A percentile compares a stretch with the other conserved stretches of the same genome.
phyloP scores from a whole-genome alignment of 2,329 filamentous ascomycete genomes.

The Arthrinium phaeospermum region DNA sequence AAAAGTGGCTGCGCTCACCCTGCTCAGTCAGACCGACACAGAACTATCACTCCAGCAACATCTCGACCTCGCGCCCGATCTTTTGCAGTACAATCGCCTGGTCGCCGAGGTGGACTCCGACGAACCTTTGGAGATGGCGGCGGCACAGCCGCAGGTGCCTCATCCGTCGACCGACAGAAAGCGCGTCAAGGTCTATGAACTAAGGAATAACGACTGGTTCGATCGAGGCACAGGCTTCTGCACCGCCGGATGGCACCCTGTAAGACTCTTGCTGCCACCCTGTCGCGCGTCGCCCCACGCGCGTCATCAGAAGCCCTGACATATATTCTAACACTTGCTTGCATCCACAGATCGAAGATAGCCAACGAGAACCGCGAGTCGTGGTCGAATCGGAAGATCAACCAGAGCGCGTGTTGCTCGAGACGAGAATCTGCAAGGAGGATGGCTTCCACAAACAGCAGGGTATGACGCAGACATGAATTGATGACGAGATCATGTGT shows the following conservation, averaged over 20 bases:
- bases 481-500: not conserved
- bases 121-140: conserved; percentile 68
- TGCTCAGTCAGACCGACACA: conserved; percentile 58
- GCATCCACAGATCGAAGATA: conserved; percentile 55
- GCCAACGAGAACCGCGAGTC: conserved; percentile 83
- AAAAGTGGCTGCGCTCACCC: conserved; percentile 62
- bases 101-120: conserved; percentile 60
- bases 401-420: conserved; percentile 79
- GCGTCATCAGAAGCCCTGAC: conserved; percentile 11
- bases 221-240: conserved; percentile 97
- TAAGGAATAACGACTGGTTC: conserved; percentile 99
- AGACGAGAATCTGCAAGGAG: conserved; percentile 89
- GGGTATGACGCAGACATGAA: conserved; percentile 60
- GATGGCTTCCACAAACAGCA: conserved; percentile 99
- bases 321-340: not conserved
- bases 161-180: conserved; percentile 70
- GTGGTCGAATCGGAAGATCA: conserved; percentile 94
- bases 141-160: conserved; percentile 66
- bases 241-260: conserved; percentile 74
- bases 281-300: conserved; percentile 22
- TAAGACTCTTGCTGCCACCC: conserved; percentile 51
- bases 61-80: conserved; percentile 59
- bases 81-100: conserved; percentile 56
- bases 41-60: conserved; percentile 67
- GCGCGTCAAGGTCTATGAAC: conserved; percentile 98